Percentiles rank a stretch among this genome's conserved stretches.
Evolutionary conservation across 192 early-diverging fungal species (phyloP).

Genomic region (Entomortierella chlamydospora): DNA sequence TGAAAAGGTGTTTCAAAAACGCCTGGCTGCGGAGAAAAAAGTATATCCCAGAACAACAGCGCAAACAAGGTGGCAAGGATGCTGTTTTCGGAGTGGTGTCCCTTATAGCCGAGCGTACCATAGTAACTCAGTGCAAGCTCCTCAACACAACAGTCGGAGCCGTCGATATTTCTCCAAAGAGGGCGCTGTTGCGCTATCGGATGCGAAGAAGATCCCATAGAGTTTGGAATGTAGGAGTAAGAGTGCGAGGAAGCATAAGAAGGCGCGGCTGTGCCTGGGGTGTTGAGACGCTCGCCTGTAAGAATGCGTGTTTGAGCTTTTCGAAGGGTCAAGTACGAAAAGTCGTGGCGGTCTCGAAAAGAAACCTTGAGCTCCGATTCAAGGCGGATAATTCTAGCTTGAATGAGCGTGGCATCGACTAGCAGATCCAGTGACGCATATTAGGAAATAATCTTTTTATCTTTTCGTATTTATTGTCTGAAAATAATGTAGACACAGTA

Average conservation of each 20-base stretch:
- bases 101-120: slow-evolving; percentile 67
- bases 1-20: slow-evolving; percentile 80
- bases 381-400: slow-evolving; percentile 58
- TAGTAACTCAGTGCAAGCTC: slow-evolving; percentile 73
- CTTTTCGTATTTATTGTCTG: too few relatives aligned
- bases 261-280: slow-evolving; percentile 45
- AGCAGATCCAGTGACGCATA: background rate
- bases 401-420: slow-evolving; percentile 57
- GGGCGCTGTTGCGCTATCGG: slow-evolving; percentile 36
- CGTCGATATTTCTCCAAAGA: slow-evolving; percentile 60
- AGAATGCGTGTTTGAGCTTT: slow-evolving; percentile 53
- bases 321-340: slow-evolving; percentile 55
- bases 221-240: slow-evolving; percentile 36
- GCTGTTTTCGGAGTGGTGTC: slow-evolving; percentile 74
- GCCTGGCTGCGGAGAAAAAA: slow-evolving; percentile 71
- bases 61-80: slow-evolving; percentile 70
- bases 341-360: slow-evolving; percentile 62
- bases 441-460: background rate
- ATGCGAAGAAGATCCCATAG: slow-evolving; percentile 20
- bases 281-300: slow-evolving; percentile 57
- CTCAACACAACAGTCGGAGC: slow-evolving; percentile 75
- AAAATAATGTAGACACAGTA: slow-evolving; percentile 23
- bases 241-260: slow-evolving; percentile 31
- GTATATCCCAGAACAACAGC: slow-evolving; percentile 77
- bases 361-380: slow-evolving; percentile 59